Percentiles rank a stretch among this genome's conserved stretches.
phyloP scores from a whole-genome alignment of 495 filamentous ascomycete species.

The Bacidia gigantensis region DNA sequence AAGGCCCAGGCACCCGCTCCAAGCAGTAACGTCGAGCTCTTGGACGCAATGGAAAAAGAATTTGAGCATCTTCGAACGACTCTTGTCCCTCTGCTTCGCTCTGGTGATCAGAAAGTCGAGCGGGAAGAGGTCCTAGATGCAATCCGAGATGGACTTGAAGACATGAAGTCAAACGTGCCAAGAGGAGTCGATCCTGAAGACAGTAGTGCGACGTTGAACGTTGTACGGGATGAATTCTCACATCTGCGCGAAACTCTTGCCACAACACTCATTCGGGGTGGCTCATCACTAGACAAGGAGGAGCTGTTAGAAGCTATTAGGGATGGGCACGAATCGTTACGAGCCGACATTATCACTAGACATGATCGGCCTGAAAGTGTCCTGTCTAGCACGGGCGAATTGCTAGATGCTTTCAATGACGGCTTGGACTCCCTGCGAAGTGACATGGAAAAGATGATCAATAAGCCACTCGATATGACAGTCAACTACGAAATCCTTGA shows the following conservation, averaged over 20 bases:
- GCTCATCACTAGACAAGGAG: slow-evolving; percentile 40
- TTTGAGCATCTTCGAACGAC: slow-evolving; percentile 53
- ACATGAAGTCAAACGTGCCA: slow-evolving; percentile 8
- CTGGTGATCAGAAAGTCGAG: slow-evolving; percentile 21
- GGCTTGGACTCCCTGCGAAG: slow-evolving; percentile 58
- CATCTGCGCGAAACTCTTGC: slow-evolving; percentile 60
- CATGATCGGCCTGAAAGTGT: slow-evolving; percentile 42
- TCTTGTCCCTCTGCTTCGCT: slow-evolving; percentile 44
- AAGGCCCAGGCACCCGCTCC: slow-evolving; percentile 29
- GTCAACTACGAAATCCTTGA: slow-evolving; percentile 77
- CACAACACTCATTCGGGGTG: slow-evolving; percentile 47
- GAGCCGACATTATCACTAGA: slow-evolving; percentile 46
- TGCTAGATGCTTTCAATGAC: slow-evolving; percentile 72
- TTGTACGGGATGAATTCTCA: slow-evolving; percentile 57
- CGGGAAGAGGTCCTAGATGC: slow-evolving; percentile 48
- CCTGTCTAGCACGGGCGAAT: slow-evolving; percentile 51
- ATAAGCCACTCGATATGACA: slow-evolving; percentile 68
- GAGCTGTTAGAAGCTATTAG: slow-evolving; percentile 50
- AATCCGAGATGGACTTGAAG: slow-evolving; percentile 43
- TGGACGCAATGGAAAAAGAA: slow-evolving; percentile 60
- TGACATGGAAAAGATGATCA: slow-evolving; percentile 62
- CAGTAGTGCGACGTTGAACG: slow-evolving; percentile 35
- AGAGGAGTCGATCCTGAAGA: slow-evolving; percentile 11
- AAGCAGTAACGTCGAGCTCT: slow-evolving; percentile 35
- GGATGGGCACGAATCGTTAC: slow-evolving; percentile 54